A percentile compares a stretch with the other conserved stretches of the same genome.
phyloP scores from a whole-genome alignment of 1,284 basidiomycete genomes.

The Ganoderma sinense region DNA sequence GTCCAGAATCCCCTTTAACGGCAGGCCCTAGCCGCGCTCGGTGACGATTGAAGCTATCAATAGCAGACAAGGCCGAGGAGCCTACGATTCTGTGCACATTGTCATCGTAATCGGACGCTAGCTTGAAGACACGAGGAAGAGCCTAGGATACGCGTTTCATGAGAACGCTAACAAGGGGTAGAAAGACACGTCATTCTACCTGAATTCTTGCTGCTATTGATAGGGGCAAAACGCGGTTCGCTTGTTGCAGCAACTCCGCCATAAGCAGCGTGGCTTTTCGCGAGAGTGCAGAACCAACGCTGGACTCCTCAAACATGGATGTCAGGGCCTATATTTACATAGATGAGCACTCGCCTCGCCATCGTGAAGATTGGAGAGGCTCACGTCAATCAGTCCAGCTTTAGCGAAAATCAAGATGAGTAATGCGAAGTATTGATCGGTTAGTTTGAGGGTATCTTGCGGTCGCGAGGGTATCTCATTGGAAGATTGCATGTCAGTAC shows the following conservation, averaged over 20 bases:
- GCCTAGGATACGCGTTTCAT: slow-evolving; percentile 55
- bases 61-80: slow-evolving; percentile 84
- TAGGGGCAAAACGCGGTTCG: slow-evolving; percentile 89
- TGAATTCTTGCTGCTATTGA: slow-evolving; percentile 86
- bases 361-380: slow-evolving; percentile 27
- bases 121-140: slow-evolving; percentile 85
- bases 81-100: slow-evolving; percentile 85
- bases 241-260: slow-evolving; percentile 89
- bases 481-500: slow-evolving; percentile 42
- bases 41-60: slow-evolving; percentile 93
- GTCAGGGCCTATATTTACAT: slow-evolving; percentile 72
- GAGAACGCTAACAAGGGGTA: slow-evolving; percentile 1
- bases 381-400: slow-evolving; percentile 87
- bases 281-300: slow-evolving; percentile 72
- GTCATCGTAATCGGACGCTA: slow-evolving; percentile 80
- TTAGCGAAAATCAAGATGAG: slow-evolving; percentile 88
- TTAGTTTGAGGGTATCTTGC: slow-evolving; percentile 77
- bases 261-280: slow-evolving; percentile 93
- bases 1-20: slow-evolving; percentile 53
- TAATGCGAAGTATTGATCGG: slow-evolving; percentile 95
- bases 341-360: slow-evolving; percentile 5
- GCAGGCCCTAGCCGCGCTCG: slow-evolving; percentile 69
- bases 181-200: slow-evolving; percentile 48
- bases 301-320: slow-evolving; percentile 82
- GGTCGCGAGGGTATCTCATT: slow-evolving; percentile 51